Conservation (phyloP, 140 eudicot genomes). For the Cichorium intybus region DNA sequence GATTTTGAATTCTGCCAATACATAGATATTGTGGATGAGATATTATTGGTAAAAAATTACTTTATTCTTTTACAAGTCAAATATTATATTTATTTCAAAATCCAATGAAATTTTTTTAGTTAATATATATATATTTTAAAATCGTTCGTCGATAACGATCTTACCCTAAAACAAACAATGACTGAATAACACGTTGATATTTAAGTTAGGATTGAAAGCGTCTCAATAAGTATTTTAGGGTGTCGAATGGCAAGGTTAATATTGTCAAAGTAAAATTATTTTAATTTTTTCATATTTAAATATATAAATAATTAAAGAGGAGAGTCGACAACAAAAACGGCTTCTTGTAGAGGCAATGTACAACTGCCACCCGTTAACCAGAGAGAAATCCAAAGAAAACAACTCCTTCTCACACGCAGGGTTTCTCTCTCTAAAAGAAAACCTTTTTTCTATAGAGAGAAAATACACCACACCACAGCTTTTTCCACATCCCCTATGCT, state of each 20-base stretch:
- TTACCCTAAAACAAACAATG: too few species aligned
- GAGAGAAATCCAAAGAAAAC: conserved; percentile 16
- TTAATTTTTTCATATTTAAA: neutral
- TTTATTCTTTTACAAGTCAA: too few species aligned
- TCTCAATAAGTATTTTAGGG: too few species aligned
- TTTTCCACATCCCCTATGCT: conserved; percentile 35
- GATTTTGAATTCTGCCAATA: too few species aligned
- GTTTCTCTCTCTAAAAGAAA: neutral
- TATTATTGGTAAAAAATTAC: too few species aligned
- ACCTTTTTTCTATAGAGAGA: conserved; percentile 15
- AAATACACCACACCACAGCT: conserved; percentile 32
- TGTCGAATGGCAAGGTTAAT: neutral
- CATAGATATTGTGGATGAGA: too few species aligned
- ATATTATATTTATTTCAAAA: too few species aligned
- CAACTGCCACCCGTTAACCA: conserved; percentile 48
- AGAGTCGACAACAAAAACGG: conserved; percentile 34
- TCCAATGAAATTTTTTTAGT: too few species aligned
- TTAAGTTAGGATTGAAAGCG: neutral
- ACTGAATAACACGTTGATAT: too few species aligned
- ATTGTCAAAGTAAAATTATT: neutral
- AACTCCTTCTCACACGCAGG: conserved; percentile 11
- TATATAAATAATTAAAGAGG: conserved; percentile 1
- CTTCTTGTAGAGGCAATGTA: conserved; percentile 25
- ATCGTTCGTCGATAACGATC: too few species aligned
- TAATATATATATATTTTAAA: too few species aligned